These are phyloP conservation scores for Sclerotinia subarctica DNA, from an alignment of 2,329 filamentous ascomycete species.

Conservation along the genomic window DNA sequence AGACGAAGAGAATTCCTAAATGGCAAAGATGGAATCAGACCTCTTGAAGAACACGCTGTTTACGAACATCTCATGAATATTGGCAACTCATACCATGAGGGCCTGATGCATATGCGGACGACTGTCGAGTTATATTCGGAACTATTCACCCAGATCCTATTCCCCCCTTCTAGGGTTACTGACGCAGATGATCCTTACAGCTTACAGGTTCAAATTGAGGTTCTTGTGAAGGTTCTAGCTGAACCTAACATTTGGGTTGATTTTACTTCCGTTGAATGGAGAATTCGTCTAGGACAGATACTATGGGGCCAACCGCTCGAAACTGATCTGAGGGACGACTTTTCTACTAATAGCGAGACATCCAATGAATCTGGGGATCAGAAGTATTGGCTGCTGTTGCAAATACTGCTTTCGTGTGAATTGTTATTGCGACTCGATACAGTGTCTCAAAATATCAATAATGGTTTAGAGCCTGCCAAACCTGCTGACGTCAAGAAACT, in stretches of 20 bases:
- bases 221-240: constrained; percentile 62
- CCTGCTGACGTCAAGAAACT: constrained; percentile 59
- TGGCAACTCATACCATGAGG: constrained; percentile 53
- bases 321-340: constrained; percentile 50
- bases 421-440: constrained; percentile 62
- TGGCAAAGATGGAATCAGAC: constrained; percentile 44
- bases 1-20: constrained; percentile 38
- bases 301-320: constrained; percentile 59
- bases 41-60: constrained; percentile 55
- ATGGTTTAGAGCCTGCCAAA: constrained; percentile 50
- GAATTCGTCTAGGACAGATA: constrained; percentile 68
- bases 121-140: constrained; percentile 60
- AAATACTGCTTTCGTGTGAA: constrained; percentile 63
- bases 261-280: constrained; percentile 72
- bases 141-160: constrained; percentile 57
- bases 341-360: constrained; percentile 49
- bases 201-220: constrained; percentile 66
- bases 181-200: constrained; percentile 59
- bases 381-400: constrained; percentile 64
- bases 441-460: constrained; percentile 58
- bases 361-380: constrained; percentile 55
- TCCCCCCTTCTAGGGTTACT: constrained; percentile 54
- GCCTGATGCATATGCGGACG: constrained; percentile 49
- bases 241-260: constrained; percentile 69
- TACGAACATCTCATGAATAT: constrained; percentile 55